Conservation (phyloP, 2,329 filamentous ascomycete genomes). For the Epichloe hybrida region DNA sequence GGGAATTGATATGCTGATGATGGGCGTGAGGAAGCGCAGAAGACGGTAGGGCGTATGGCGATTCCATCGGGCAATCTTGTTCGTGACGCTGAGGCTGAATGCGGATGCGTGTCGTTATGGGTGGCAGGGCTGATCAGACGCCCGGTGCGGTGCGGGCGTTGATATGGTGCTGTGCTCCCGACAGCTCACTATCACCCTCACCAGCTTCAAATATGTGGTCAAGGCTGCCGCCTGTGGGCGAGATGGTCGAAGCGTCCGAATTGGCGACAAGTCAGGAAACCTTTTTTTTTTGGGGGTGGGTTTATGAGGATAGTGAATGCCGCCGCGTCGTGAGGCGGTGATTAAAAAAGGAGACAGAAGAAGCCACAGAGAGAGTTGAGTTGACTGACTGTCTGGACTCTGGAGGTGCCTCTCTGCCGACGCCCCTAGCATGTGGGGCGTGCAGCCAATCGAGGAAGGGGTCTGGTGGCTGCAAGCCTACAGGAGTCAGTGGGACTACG, state of each 20-base stretch:
- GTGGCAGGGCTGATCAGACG: not conserved
- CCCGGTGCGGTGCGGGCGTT: constrained; percentile 8
- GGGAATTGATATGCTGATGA: constrained; percentile 27
- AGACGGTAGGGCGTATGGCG: constrained; percentile 40
- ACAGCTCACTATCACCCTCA: constrained; percentile 14
- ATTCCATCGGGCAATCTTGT: constrained; percentile 25
- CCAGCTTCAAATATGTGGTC: constrained; percentile 1
- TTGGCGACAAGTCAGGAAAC: not conserved
- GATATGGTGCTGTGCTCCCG: constrained; percentile 9
- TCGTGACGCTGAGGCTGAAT: not conserved
- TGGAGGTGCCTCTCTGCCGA: too few relatives aligned
- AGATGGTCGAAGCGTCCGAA: not conserved
- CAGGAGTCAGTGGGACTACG: too few relatives aligned
- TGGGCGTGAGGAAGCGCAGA: constrained; percentile 35
- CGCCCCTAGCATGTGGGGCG: too few relatives aligned
- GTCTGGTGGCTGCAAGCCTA: too few relatives aligned
- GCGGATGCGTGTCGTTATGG: constrained; percentile 7
- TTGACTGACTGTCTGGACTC: too few relatives aligned
- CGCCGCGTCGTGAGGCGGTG: too few relatives aligned
- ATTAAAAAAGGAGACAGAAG: too few relatives aligned
- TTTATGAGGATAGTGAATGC: too few relatives aligned
- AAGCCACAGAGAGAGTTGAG: too few relatives aligned
- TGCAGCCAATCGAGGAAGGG: too few relatives aligned
- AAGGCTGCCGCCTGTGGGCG: not conserved
- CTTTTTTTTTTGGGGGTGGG: too few relatives aligned